Evolutionary conservation across 495 filamentous ascomycete species (phyloP), one percentile per base, ranked within the genome.

Genomic region (Amphirosellinia nigrospora): DNA sequence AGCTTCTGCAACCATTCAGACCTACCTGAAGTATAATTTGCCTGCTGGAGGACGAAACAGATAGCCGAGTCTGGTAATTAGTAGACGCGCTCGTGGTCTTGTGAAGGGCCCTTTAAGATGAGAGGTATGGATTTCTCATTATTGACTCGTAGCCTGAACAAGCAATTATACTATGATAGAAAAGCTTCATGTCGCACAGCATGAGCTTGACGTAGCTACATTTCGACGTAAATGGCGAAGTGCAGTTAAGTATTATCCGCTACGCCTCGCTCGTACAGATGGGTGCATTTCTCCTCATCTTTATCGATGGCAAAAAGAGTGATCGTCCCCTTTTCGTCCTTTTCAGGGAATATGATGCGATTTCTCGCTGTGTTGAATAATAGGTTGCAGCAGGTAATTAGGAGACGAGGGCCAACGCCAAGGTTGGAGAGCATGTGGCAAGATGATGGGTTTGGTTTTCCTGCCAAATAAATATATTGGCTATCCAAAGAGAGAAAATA

Each of bases 131-230:
- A 34, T 56, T 56, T n/a, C 15, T 56, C 36, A 28, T 28, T 11
- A 28, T 28, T 52, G 11, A 15, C 11, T 10, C 2, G 7, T 50
- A 21, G 7, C 11, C 10, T 1, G 21, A 50, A 23, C n/a, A 50
- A 26, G 23, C 9, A 21, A 50, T 9, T 23, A 15, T 55, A n/a
- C n/a, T n/a, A 55, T 32, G 52, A 55, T 26, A 32, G 28, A 2
- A 55, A 28, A 16, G 4, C 28, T 32, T 32, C n/a, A 32, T 30
- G 13, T 32, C 21, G 16, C 16, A n/a, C 30, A n/a, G 38, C 30
- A 59, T 59, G 32, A 34, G 19, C 34, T 21, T 26, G 58, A 61
- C 58, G 58, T 61, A 61, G 52, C 26, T 32, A 32, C 11, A 32
- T 32, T 19, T 39, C 11, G 30, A 52, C 43, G 62, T 64, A 6